Percentiles rank a stretch among this genome's conserved stretches.
Conservation (phyloP, 2,329 filamentous ascomycete genomes). For the Monosporascus ibericus region DNA sequence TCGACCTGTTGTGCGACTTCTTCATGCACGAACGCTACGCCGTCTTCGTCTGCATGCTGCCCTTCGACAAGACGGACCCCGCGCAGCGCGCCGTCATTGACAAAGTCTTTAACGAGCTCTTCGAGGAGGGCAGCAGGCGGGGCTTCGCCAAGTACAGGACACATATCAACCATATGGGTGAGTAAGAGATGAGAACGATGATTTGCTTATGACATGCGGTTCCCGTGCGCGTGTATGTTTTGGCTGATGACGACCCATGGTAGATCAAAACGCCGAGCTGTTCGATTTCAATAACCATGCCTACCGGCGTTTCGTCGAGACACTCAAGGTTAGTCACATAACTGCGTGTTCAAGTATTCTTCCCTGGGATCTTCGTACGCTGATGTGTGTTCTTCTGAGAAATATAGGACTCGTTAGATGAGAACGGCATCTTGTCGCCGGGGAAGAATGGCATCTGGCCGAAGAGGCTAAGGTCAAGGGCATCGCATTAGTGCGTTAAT, state of each 20-base stretch:
- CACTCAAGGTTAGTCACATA: constrained; percentile 27
- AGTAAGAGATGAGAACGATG: constrained; percentile 3
- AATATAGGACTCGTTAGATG: constrained; percentile 28
- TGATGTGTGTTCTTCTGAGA: neutral
- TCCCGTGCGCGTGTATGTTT: neutral
- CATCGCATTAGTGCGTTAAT: too few relatives aligned
- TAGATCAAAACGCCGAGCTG: constrained; percentile 30
- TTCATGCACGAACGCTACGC: constrained; percentile 42
- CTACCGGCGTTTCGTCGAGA: constrained; percentile 32
- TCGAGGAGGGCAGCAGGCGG: constrained; percentile 26
- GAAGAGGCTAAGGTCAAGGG: constrained; percentile 10
- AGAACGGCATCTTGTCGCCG: constrained; percentile 30
- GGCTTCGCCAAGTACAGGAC: constrained; percentile 33
- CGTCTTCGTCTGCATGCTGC: constrained; percentile 42
- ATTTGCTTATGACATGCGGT: too few relatives aligned
- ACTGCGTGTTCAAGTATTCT: neutral
- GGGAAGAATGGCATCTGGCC: constrained; percentile 35
- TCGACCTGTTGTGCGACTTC: constrained; percentile 41
- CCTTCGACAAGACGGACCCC: constrained; percentile 37
- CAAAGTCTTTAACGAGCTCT: constrained; percentile 26
- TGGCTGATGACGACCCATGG: neutral
- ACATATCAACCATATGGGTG: constrained; percentile 35
- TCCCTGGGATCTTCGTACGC: neutral
- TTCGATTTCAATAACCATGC: constrained; percentile 33
- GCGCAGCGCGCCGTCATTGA: constrained; percentile 31